Evolutionary conservation across 2,329 filamentous ascomycete genomes (phyloP).

Genomic region (Dactylonectria estremocensis): DNA sequence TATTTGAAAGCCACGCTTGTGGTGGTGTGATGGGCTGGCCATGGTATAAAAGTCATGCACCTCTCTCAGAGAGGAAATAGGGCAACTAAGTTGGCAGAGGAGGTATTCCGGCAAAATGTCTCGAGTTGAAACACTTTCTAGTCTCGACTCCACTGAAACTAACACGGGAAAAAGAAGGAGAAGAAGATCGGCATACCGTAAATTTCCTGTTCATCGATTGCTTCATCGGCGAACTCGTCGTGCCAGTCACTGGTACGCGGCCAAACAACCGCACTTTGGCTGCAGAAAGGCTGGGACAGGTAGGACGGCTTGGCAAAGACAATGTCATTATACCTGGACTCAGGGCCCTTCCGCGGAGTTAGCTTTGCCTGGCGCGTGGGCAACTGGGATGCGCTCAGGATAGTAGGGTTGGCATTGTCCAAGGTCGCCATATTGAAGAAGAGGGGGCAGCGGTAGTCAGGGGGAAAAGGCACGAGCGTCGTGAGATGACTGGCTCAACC

Average conservation of each 20-base stretch:
- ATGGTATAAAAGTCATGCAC: slow-evolving; percentile 10
- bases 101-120: neutral
- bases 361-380: slow-evolving; percentile 78
- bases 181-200: slow-evolving; percentile 75
- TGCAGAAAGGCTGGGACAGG: slow-evolving; percentile 58
- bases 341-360: slow-evolving; percentile 62
- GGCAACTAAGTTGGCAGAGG: neutral
- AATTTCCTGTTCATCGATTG: slow-evolving; percentile 97
- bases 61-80: slow-evolving; percentile 18
- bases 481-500: slow-evolving; percentile 17
- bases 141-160: neutral
- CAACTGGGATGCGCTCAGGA: slow-evolving; percentile 89
- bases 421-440: slow-evolving; percentile 51
- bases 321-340: slow-evolving; percentile 63
- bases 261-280: slow-evolving; percentile 54
- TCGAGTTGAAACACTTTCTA: neutral
- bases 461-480: slow-evolving; percentile 18
- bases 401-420: slow-evolving; percentile 93
- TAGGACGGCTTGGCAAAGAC: slow-evolving; percentile 64
- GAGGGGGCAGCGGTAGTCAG: slow-evolving; percentile 30
- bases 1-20: neutral
- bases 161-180: neutral
- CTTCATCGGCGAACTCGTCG: slow-evolving; percentile 78
- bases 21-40: slow-evolving; percentile 6
- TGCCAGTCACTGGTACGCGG: slow-evolving; percentile 58